phyloP scores from a whole-genome alignment of 495 filamentous ascomycete genomes.

The Aspergillus bridgeri region DNA sequence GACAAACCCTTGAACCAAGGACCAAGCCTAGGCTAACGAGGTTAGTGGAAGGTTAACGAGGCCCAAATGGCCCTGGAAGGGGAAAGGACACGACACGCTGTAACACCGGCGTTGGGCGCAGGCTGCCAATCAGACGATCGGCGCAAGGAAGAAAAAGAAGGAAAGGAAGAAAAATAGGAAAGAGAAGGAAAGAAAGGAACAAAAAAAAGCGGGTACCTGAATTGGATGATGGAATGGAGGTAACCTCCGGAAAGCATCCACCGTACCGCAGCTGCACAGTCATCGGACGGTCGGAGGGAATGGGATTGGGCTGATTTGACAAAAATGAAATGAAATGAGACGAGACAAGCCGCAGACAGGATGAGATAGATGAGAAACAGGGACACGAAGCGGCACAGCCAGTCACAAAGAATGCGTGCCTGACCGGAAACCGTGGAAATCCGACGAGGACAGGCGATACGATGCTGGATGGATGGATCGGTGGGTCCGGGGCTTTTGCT shows the following conservation, averaged over 20 bases:
- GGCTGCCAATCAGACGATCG: neutral
- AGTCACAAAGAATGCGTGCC: neutral
- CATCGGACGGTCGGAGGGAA: neutral
- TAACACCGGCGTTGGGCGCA: neutral
- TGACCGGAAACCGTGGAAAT: neutral
- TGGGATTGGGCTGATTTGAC: no score
- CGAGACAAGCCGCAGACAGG: no score
- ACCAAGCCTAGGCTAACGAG: neutral
- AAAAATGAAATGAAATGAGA: no score
- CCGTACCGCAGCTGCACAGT: no score
- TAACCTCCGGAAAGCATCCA: no score
- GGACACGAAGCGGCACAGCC: no score
- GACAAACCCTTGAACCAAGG: neutral
- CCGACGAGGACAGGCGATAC: neutral
- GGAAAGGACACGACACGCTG: neutral
- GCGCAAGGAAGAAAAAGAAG: neutral
- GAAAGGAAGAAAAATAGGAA: neutral
- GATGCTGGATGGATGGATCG: neutral
- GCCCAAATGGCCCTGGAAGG: neutral
- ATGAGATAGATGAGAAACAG: no score
- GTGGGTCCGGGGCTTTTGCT: neutral
- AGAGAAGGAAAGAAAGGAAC: neutral
- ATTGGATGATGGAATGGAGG: neutral
- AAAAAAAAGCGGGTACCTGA: neutral
- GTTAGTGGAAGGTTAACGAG: neutral